Evolutionary conservation across 345 rosid genomes (phyloP).

Genomic region (Raphanus raphanistrum): DNA sequence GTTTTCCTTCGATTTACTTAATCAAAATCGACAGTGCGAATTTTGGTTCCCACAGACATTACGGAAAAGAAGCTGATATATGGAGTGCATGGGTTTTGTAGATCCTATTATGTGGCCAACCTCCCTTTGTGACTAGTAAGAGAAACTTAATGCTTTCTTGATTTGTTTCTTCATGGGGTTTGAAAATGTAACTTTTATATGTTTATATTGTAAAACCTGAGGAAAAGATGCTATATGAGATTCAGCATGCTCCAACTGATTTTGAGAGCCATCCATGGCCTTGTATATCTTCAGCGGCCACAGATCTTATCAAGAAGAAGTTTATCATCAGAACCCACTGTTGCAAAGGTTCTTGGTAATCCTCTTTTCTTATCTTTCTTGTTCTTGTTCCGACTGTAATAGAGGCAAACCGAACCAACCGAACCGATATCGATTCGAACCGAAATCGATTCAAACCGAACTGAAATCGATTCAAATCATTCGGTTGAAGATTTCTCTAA

Average conservation of each 20-base stretch:
- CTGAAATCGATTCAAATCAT: too few species aligned
- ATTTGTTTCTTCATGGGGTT: background rate
- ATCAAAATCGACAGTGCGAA: too few species aligned
- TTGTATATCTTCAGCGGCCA: background rate
- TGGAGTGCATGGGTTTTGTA: slow-evolving; percentile 1
- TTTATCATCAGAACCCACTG: background rate
- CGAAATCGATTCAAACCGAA: too few species aligned
- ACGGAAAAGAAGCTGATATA: background rate
- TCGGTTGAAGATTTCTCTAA: too few species aligned
- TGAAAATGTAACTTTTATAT: background rate
- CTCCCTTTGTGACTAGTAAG: background rate
- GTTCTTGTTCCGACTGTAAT: background rate
- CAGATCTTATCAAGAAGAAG: background rate
- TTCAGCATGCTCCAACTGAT: slow-evolving; percentile 36
- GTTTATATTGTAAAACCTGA: slow-evolving; percentile 36
- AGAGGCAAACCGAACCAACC: too few species aligned
- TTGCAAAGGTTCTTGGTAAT: background rate
- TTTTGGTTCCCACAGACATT: background rate
- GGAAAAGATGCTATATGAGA: background rate
- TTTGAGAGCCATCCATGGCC: slow-evolving; percentile 46
- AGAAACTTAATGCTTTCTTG: background rate
- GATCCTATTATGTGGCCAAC: background rate
- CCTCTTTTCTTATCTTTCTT: background rate
- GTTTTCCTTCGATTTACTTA: too few species aligned
- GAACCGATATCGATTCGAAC: too few species aligned